phyloP scores from a whole-genome alignment of 148 eudicot species.

The Persicaria tinctoria region DNA sequence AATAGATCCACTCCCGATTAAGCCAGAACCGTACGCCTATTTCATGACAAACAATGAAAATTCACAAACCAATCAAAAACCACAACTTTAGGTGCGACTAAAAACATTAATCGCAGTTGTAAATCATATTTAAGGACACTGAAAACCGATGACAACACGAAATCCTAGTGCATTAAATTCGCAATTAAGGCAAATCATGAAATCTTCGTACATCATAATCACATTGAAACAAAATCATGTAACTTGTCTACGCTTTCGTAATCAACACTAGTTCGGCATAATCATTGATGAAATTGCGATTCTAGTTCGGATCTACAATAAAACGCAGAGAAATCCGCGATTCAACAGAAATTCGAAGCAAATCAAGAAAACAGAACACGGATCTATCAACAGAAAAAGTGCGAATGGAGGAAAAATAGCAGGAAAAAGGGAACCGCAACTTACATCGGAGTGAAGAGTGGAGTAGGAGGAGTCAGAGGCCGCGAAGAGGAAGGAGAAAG shows the following conservation, averaged over 20 bases:
- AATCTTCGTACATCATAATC: background rate
- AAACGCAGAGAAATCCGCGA: background rate
- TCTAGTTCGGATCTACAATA: background rate
- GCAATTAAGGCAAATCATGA: background rate
- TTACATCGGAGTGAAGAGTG: slow-evolving; percentile 16
- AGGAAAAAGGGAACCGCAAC: slow-evolving; percentile 11
- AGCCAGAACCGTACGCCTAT: slow-evolving; percentile 9
- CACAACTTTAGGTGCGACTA: background rate
- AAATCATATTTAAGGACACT: slow-evolving; percentile 5
- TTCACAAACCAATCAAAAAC: slow-evolving; percentile 2
- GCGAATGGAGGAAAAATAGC: background rate
- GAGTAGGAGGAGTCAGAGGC: slow-evolving; percentile 21
- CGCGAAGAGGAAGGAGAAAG: slow-evolving; percentile 21
- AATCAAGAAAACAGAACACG: background rate
- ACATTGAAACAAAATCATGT: background rate
- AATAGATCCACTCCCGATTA: slow-evolving; percentile 19
- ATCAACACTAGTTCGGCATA: background rate
- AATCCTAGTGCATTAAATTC: slow-evolving; percentile 1
- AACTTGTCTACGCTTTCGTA: background rate
- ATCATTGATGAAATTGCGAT: background rate
- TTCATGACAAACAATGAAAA: background rate
- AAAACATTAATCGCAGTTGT: background rate
- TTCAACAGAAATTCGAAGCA: background rate
- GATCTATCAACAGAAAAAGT: slow-evolving; percentile 2
- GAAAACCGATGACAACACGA: slow-evolving; percentile 1